Base-by-base conservation (phyloP, 2,329 filamentous ascomycete species). In the Arachnopeziza araneosa region DNA sequence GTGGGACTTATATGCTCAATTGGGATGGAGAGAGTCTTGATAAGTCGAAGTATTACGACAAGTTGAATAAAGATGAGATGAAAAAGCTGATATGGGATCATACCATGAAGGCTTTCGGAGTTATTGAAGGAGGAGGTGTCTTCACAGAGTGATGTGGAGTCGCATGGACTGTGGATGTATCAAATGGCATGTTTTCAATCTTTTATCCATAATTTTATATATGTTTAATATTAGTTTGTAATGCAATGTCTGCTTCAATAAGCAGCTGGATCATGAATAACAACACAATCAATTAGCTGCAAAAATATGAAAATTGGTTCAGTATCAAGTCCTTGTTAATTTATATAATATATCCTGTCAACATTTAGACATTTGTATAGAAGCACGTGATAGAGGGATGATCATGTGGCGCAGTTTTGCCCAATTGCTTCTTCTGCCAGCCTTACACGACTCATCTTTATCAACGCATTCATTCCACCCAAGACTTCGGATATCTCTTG, bases 1-100 rank as follows among this genome's bases (percentile, higher is more conserved):
- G 50, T 52, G 50, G 50, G 10, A n/a, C 6, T 22, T 52, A 52
- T 22, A 24, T 14, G 14, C 24, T 52, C 8, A 52, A 52, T 23
- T 52, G 50, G 50, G 24, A 52, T 52, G 50, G 50, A 24, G 50
- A 52, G 14, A n/a, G 10, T 22, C 21, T 24, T 24, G 21, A 23
- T 3, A 52, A 52, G 50, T 12, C 14, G 22, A 24, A 22, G 21
- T 23, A 10, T 52, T 70, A 68, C 59, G 19, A 52, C 10, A 52
- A 52, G 50, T 14, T 52, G 21, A 24, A 52, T 52, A 52, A 50
- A 14, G 67, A 67, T 6, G 67, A 64, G 48, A 51, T 63, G 59
- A 58, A 58, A 10, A 58, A 63, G 30, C 68, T 64, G 58, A 55
- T 67, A 48, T 66, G 64, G 59, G 60, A 64, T 12, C 68, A 71